These are phyloP conservation scores for Suhomyces bribrorum DNA, from an alignment of 1,139 yeast species.

Conservation along the genomic window DNA sequence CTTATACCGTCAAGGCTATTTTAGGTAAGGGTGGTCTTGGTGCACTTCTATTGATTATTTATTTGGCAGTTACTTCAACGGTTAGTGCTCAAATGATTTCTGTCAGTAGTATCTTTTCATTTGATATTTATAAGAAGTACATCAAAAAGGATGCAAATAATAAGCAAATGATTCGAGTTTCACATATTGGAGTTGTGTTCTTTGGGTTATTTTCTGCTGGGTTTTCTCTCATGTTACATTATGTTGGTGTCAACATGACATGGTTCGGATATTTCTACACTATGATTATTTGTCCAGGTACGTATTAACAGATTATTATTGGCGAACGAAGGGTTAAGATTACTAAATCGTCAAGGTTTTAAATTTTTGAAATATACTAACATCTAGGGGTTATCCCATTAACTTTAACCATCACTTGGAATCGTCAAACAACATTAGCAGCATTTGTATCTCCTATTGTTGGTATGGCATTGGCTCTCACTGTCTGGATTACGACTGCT, in stretches of 20 bases:
- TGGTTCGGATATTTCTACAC: conserved; percentile 40
- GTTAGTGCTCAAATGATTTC: conserved; percentile 36
- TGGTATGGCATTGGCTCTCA: conserved; percentile 25
- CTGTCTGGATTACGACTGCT: conserved; percentile 30
- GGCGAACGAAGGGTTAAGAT: too few relatives aligned
- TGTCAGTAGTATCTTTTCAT: conserved; percentile 32
- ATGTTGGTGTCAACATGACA: conserved; percentile 33
- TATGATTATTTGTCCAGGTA: conserved; percentile 37
- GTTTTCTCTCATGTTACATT: conserved; percentile 33
- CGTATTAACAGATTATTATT: too few relatives aligned
- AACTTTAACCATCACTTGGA: conserved; percentile 36
- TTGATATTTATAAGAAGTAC: conserved; percentile 33
- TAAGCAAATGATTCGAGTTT: conserved; percentile 27
- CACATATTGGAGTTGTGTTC: conserved; percentile 30
- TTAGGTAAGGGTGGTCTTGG: conserved; percentile 33
- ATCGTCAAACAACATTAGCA: conserved; percentile 30
- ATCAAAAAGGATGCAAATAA: conserved; percentile 28
- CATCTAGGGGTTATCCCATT: conserved; percentile 28
- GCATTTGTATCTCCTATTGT: conserved; percentile 28
- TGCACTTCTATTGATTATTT: conserved; percentile 29
- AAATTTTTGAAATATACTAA: too few relatives aligned
- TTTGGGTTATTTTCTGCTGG: conserved; percentile 34
- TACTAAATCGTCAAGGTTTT: too few relatives aligned
- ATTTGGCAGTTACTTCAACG: conserved; percentile 35
- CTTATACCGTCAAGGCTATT: conserved; percentile 28